Conservation (phyloP, 257 asterid genomes). For the Nicotiana undulata region DNA sequence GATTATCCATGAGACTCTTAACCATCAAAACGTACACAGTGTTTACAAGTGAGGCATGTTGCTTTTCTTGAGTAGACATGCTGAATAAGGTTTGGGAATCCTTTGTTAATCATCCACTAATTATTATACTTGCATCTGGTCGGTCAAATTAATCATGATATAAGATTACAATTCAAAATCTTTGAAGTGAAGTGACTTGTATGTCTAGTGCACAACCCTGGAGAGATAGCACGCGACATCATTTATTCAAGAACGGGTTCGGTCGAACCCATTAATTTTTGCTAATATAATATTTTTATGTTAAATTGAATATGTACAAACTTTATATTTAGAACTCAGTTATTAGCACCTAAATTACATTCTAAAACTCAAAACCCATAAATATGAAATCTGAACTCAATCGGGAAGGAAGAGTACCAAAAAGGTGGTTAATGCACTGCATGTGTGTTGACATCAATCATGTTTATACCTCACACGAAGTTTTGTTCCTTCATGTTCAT, state of each 20-base stretch:
- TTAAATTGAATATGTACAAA: too few relatives aligned
- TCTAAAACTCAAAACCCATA: too few relatives aligned
- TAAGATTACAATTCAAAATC: background rate
- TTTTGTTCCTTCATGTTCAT: background rate
- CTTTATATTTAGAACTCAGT: too few relatives aligned
- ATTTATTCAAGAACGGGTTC: too few relatives aligned
- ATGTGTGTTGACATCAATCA: conserved; percentile 2
- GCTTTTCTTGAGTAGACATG: background rate
- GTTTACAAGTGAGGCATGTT: background rate
- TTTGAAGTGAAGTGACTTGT: background rate
- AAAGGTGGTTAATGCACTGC: background rate
- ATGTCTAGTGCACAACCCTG: background rate
- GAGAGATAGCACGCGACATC: background rate
- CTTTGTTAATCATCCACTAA: background rate
- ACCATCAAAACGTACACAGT: background rate
- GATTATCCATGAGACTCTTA: background rate
- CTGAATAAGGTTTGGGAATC: background rate
- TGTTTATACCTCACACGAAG: background rate
- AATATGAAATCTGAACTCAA: too few relatives aligned
- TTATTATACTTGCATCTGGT: background rate
- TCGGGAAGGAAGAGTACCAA: background rate
- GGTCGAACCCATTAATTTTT: too few relatives aligned
- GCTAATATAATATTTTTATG: too few relatives aligned
- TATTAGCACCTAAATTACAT: too few relatives aligned
- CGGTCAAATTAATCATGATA: background rate